These are phyloP conservation scores for Corchorus olitorius DNA, from an alignment of 345 rosid genomes.

Conservation along the genomic window DNA sequence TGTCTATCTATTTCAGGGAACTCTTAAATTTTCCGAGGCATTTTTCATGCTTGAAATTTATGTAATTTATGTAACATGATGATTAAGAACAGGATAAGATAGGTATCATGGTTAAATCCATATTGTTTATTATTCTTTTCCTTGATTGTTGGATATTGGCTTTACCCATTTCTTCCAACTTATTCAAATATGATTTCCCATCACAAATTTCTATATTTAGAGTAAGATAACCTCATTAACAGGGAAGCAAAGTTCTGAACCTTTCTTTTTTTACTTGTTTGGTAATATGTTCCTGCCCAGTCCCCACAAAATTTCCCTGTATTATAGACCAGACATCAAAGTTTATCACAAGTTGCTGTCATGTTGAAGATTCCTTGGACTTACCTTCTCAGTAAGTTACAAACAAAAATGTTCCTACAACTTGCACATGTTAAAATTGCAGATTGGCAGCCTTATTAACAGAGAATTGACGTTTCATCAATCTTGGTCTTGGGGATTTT, in stretches of 20 bases:
- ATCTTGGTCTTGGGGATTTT: neutral
- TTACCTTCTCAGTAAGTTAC: neutral
- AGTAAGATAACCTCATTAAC: neutral
- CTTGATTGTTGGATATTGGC: too few relatives aligned
- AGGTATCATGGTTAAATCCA: neutral
- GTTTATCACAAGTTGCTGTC: neutral
- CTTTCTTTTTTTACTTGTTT: too few relatives aligned
- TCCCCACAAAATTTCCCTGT: neutral
- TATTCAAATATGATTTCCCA: neutral
- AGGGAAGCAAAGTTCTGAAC: neutral
- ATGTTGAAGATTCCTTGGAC: neutral
- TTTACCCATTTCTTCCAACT: too few relatives aligned
- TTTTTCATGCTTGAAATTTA: conserved; percentile 14
- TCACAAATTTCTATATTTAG: too few relatives aligned
- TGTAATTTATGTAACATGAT: conserved; percentile 21
- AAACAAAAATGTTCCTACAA: neutral
- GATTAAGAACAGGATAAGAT: conserved; percentile 12
- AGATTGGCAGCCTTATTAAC: neutral
- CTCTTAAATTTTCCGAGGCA: conserved; percentile 2
- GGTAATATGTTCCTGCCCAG: too few relatives aligned
- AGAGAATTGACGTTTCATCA: neutral
- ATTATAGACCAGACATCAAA: neutral
- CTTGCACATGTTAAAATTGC: neutral
- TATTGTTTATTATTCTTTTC: neutral
- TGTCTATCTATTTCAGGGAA: neutral